A percentile compares a stretch with the other conserved stretches of the same genome.
phyloP scores from a whole-genome alignment of 2,329 filamentous ascomycete species.

The Aureobasidium leucospermi region DNA sequence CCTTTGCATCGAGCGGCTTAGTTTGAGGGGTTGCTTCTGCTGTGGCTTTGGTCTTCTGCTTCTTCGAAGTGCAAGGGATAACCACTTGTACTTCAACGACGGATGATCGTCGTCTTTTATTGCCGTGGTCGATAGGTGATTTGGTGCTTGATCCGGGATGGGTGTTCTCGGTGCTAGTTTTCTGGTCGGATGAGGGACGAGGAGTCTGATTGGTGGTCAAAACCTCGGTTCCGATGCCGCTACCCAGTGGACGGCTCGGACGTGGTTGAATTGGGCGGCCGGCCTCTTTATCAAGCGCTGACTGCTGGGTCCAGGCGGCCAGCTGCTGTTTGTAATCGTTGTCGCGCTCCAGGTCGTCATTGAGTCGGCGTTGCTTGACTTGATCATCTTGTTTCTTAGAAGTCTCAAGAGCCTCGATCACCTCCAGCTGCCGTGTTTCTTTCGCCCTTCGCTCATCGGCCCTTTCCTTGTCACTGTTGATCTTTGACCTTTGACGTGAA shows the following conservation, averaged over 20 bases:
- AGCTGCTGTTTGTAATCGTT: not conserved
- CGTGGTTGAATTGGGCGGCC: not conserved
- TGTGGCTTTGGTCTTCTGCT: not conserved
- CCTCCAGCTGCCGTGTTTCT: not conserved
- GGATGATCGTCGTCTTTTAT: not conserved
- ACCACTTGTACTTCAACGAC: conserved; percentile 1
- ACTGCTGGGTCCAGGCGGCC: not conserved
- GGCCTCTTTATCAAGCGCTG: not conserved
- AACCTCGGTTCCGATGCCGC: conserved; percentile 10
- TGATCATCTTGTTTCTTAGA: not conserved
- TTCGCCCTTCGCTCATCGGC: not conserved
- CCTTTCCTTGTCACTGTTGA: not conserved
- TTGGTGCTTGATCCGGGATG: not conserved
- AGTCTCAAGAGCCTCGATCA: not conserved
- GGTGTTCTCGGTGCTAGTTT: not conserved
- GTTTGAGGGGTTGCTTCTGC: not conserved
- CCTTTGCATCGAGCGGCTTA: not conserved
- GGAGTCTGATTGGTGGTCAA: not conserved
- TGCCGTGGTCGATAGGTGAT: not conserved
- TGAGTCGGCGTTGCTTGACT: conserved; percentile 4
- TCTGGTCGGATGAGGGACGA: not conserved
- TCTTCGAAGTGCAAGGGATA: not conserved
- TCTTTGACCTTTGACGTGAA: not conserved
- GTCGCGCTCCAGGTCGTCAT: not conserved
- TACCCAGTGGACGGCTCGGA: conserved; percentile 1